These are phyloP conservation scores for Cryptococcus sp. DNA, from an alignment of 1,284 basidiomycete species.

Conservation along the genomic window DNA sequence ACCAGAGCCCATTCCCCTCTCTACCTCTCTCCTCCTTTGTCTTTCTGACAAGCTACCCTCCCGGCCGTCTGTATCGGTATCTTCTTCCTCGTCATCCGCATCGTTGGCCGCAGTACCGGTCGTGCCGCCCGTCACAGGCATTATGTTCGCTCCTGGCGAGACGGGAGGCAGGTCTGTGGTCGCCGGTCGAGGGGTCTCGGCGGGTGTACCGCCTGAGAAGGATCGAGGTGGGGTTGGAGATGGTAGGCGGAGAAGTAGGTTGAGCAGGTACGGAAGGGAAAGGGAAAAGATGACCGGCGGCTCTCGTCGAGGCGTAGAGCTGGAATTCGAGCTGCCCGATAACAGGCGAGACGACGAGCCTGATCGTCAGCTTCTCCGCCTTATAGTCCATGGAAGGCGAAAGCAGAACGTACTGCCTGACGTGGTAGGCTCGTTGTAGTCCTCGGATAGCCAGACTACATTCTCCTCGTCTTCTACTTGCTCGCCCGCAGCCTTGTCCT, in stretches of 20 bases:
- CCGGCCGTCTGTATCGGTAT: background rate
- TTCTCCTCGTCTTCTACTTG: constrained; percentile 5
- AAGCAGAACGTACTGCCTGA: background rate
- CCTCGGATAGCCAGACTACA: constrained; percentile 8
- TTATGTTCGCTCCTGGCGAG: too few species aligned
- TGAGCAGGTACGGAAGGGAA: constrained; percentile 23
- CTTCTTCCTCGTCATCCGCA: background rate
- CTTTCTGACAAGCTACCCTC: background rate
- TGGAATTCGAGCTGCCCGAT: background rate
- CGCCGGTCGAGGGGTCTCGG: constrained; percentile 12
- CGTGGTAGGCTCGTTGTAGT: background rate
- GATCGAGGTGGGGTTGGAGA: constrained; percentile 22
- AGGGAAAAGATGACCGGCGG: constrained; percentile 35
- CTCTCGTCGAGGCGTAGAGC: constrained; percentile 13
- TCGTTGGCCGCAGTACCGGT: background rate
- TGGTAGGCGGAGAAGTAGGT: constrained; percentile 28
- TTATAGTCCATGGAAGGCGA: too few species aligned
- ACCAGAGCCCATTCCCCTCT: background rate
- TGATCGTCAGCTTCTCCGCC: background rate
- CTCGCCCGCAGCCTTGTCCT: background rate
- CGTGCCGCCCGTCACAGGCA: background rate
- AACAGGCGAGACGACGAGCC: background rate
- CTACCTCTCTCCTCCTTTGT: background rate
- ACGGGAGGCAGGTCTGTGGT: background rate
- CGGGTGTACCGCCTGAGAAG: constrained; percentile 32